A percentile compares a stretch with the other conserved stretches of the same genome.
These are phyloP conservation scores for Bipolaris victoriae DNA, from an alignment of 2,329 filamentous ascomycete genomes.

Conservation along the genomic window DNA sequence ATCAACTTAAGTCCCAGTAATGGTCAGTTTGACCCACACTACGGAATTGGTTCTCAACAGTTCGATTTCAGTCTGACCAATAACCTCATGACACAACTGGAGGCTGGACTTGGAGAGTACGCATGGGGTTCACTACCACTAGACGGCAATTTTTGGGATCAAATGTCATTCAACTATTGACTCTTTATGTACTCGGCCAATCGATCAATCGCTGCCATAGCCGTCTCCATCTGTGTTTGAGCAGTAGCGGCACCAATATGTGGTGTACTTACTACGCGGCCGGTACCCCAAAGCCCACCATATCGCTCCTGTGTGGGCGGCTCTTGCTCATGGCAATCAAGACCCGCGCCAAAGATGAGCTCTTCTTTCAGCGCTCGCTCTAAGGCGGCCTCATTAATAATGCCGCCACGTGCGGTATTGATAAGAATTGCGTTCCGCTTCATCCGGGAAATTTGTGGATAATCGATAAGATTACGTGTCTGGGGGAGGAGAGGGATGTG, in stretches of 20 bases:
- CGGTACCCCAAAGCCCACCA: slow-evolving; percentile 49
- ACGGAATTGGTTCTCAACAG: background rate
- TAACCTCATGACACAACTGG: slow-evolving; percentile 32
- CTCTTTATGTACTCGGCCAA: slow-evolving; percentile 20
- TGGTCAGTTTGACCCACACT: too few species aligned
- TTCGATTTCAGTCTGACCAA: slow-evolving; percentile 19
- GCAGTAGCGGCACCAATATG: slow-evolving; percentile 57
- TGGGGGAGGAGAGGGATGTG: slow-evolving; percentile 29
- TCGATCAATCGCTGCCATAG: slow-evolving; percentile 45
- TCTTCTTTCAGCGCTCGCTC: slow-evolving; percentile 51
- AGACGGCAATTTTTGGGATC: slow-evolving; percentile 12
- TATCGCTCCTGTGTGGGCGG: slow-evolving; percentile 52
- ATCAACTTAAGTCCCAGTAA: too few species aligned
- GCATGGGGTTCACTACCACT: slow-evolving; percentile 33
- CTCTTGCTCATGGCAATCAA: slow-evolving; percentile 58
- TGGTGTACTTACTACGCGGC: slow-evolving; percentile 58
- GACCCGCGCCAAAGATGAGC: slow-evolving; percentile 54
- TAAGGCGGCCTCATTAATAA: slow-evolving; percentile 58
- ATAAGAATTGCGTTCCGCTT: slow-evolving; percentile 51
- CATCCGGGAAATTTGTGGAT: slow-evolving; percentile 52
- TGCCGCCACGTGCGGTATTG: slow-evolving; percentile 56
- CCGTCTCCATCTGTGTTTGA: slow-evolving; percentile 47
- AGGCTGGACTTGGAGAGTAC: slow-evolving; percentile 44
- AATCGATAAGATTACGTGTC: slow-evolving; percentile 38
- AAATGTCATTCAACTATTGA: background rate